Conservation (phyloP, 2,329 filamentous ascomycete genomes). For the Exophiala aquamarina region DNA sequence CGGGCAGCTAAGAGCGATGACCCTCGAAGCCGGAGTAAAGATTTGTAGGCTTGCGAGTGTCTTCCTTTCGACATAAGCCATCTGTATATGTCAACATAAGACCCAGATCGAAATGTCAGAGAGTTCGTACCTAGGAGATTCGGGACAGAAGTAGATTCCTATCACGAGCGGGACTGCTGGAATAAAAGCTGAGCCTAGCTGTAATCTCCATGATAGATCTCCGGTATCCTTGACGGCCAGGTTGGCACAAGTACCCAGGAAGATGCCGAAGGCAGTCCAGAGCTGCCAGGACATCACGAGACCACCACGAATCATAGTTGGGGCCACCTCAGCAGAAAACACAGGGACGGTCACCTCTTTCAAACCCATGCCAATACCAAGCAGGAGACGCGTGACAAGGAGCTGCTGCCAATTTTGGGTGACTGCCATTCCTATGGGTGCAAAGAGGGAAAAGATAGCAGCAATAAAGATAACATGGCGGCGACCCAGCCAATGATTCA, state of each 20-base stretch:
- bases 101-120: too few relatives aligned
- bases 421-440: conserved; percentile 40
- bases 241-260: conserved; percentile 66
- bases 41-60: conserved; percentile 27
- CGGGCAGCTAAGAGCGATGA: conserved; percentile 50
- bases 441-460: conserved; percentile 30
- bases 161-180: conserved; percentile 61
- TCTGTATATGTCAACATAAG: too few relatives aligned
- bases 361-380: conserved; percentile 43
- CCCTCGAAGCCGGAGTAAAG: conserved; percentile 27
- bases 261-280: conserved; percentile 63
- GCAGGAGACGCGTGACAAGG: conserved; percentile 41
- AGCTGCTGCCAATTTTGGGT: conserved; percentile 43
- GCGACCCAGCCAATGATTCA: too few relatives aligned
- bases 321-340: conserved; percentile 49
- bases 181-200: conserved; percentile 64
- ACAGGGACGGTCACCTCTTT: conserved; percentile 47
- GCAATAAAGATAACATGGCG: conserved; percentile 26
- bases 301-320: conserved; percentile 51
- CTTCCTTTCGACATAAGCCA: conserved; percentile 31
- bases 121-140: conserved; percentile 38
- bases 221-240: conserved; percentile 61
- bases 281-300: conserved; percentile 56
- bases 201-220: conserved; percentile 62
- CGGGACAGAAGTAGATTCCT: conserved; percentile 62